Conservation (phyloP, 345 rosid genomes). For the Eutrema japonicum region DNA sequence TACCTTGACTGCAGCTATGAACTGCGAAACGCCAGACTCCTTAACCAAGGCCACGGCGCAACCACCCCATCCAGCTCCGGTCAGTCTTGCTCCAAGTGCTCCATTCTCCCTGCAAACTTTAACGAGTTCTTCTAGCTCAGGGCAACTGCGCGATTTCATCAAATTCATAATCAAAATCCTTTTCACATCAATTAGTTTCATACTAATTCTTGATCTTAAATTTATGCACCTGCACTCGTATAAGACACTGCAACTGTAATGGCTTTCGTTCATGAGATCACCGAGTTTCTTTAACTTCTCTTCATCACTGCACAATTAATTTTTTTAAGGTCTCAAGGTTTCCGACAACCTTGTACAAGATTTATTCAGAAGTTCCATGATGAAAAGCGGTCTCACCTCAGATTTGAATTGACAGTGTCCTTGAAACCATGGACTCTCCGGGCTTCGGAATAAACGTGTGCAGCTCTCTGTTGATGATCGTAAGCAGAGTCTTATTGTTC, state of each 20-base stretch:
- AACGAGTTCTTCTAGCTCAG: slow-evolving; percentile 95
- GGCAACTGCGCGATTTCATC: slow-evolving; percentile 59
- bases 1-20: slow-evolving; percentile 87
- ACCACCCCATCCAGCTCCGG: slow-evolving; percentile 99
- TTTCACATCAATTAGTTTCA: slow-evolving; percentile 3
- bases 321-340: slow-evolving; percentile 10
- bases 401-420: slow-evolving; percentile 69
- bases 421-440: slow-evolving; percentile 82
- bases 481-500: background rate
- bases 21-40: slow-evolving; percentile 76
- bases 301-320: slow-evolving; percentile 65
- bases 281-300: slow-evolving; percentile 88
- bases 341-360: slow-evolving; percentile 2
- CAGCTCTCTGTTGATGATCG: slow-evolving; percentile 65
- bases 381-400: slow-evolving; percentile 51
- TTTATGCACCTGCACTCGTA: slow-evolving; percentile 89
- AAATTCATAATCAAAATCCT: background rate
- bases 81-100: slow-evolving; percentile 95
- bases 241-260: slow-evolving; percentile 83
- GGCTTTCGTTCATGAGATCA: slow-evolving; percentile 93
- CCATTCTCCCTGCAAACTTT: slow-evolving; percentile 62
- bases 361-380: background rate
- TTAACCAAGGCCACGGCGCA: slow-evolving; percentile 92
- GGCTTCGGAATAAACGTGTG: slow-evolving; percentile 93
- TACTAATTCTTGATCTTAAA: background rate